Evolutionary conservation across 176 grass and related monocot species (phyloP).

Genomic region (Raddia distichophylla): DNA sequence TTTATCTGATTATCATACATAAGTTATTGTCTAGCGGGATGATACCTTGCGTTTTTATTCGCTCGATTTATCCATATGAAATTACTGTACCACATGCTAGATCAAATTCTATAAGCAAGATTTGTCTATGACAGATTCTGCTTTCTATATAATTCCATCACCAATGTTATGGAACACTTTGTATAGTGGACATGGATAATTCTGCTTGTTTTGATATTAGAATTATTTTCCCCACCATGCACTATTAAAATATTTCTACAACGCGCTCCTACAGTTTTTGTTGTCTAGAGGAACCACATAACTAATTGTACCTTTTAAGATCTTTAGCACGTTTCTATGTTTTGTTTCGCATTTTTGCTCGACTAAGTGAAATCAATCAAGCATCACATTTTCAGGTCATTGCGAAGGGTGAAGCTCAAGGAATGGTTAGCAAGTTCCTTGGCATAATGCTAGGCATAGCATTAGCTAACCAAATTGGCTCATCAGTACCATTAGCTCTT

Average conservation of each 20-base stretch:
- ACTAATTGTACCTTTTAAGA: not conserved
- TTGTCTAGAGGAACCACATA: not conserved
- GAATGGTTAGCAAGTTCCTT: constrained; percentile 98
- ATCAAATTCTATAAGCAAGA: not conserved
- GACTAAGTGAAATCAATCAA: constrained; percentile 12
- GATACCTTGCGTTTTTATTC: not conserved
- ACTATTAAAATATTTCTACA: not conserved
- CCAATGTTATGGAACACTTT: not conserved
- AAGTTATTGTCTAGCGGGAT: not conserved
- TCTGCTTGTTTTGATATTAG: not conserved
- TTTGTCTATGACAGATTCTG: not conserved
- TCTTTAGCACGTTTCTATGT: not conserved
- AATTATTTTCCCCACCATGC: not conserved
- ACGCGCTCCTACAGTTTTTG: constrained; percentile 3
- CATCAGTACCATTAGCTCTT: constrained; percentile 90
- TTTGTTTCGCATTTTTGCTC: constrained; percentile 11
- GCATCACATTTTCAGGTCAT: constrained; percentile 73
- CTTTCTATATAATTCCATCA: not conserved
- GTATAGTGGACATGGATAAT: not conserved
- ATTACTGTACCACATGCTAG: constrained; percentile 11
- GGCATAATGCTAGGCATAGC: constrained; percentile 90
- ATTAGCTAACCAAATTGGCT: constrained; percentile 73
- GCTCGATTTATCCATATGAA: constrained; percentile 16
- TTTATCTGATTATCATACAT: not conserved
- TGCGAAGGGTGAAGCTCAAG: constrained; percentile 99